Conservation (phyloP, 352 stramenopile genomes). For the Phytophthora pinifolia region DNA sequence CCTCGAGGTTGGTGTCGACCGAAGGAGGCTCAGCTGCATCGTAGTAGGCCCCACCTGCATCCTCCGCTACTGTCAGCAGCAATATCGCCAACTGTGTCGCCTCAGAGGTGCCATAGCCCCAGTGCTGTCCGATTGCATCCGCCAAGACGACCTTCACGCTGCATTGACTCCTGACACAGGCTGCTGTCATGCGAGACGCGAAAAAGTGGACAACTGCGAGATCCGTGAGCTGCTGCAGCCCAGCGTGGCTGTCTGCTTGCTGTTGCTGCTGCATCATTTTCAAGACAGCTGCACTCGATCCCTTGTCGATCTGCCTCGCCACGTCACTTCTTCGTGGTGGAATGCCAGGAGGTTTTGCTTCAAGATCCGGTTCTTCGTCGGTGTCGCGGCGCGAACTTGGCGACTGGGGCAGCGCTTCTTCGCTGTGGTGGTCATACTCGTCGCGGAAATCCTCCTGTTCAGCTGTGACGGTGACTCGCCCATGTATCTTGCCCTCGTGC, state of each 20-base stretch:
- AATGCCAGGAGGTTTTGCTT: conserved; percentile 5
- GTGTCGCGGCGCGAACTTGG: background rate
- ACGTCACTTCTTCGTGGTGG: conserved; percentile 6
- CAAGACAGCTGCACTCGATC: background rate
- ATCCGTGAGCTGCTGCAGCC: conserved; percentile 27
- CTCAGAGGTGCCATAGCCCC: background rate
- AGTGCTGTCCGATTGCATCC: conserved; percentile 1
- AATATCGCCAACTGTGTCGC: background rate
- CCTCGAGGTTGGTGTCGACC: background rate
- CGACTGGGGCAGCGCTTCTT: conserved; percentile 7
- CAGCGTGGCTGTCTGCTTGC: conserved; percentile 11
- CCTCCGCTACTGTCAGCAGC: background rate
- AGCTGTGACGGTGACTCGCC: conserved; percentile 3
- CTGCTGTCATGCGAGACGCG: conserved; percentile 5
- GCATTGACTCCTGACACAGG: background rate
- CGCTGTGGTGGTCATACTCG: conserved; percentile 13
- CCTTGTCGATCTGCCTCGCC: conserved; percentile 1
- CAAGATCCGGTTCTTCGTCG: background rate
- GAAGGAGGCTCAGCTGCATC: background rate
- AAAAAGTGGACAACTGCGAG: conserved; percentile 27
- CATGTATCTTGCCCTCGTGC: background rate
- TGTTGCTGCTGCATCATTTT: conserved; percentile 20
- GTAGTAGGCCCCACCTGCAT: background rate
- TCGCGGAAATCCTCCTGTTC: background rate
- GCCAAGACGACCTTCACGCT: background rate